phyloP scores from a whole-genome alignment of 164 flowering plant species.

The Warburgia ugandensis region DNA sequence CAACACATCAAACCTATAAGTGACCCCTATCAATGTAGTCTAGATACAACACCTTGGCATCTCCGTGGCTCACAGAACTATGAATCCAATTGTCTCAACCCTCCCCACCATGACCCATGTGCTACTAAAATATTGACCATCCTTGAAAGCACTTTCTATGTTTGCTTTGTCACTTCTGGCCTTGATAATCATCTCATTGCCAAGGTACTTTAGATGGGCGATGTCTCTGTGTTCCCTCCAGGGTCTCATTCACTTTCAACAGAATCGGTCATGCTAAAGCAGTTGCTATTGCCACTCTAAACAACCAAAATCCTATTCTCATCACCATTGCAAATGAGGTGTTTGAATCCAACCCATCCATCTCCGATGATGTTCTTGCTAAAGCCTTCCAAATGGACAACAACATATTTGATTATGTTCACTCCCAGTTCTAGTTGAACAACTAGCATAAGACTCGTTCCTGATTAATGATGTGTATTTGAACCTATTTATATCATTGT shows the following conservation, averaged over 20 bases:
- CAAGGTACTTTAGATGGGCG: neutral
- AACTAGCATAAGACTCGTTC: too few relatives aligned
- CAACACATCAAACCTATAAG: neutral
- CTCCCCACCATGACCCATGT: neutral
- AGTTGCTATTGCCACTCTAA: neutral
- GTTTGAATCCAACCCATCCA: neutral
- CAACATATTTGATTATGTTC: neutral
- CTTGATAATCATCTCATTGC: neutral
- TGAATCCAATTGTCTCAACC: neutral
- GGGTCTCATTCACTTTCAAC: constrained; percentile 1
- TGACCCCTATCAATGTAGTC: neutral
- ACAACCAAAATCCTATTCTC: neutral
- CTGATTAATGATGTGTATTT: too few relatives aligned
- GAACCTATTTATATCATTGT: too few relatives aligned
- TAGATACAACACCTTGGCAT: neutral
- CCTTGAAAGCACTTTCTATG: neutral
- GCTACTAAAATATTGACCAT: neutral
- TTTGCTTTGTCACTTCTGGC: neutral
- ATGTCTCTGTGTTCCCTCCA: neutral
- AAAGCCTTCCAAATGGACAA: neutral
- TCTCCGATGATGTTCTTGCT: neutral
- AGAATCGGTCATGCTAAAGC: too few relatives aligned
- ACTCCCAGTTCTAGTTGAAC: neutral
- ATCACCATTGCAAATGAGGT: neutral
- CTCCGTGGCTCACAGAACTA: constrained; percentile 4